Base-by-base conservation (phyloP, 257 asterid genomes). In the Voacanga thouarsii region DNA sequence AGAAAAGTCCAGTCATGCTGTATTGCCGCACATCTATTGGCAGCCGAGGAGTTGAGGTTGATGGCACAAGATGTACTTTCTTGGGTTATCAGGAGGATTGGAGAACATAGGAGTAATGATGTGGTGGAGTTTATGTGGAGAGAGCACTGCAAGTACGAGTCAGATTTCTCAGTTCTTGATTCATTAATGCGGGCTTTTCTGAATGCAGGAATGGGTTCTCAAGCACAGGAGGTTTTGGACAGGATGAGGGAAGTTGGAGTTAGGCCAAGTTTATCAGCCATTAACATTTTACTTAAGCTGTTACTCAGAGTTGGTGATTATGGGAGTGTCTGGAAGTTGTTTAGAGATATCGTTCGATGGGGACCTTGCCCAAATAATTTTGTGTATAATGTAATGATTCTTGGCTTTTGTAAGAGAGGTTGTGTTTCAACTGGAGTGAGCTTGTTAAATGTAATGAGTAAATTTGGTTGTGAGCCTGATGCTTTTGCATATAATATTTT, bases 361-460 rank as follows among this genome's bases (percentile, higher is more conserved):
- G 96, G 99, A 45, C 96, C 97, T 60, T 26, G 69, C n/a, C 99
- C 99, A 47, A 78, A 89, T 3, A 75, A 41, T 80, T 74, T 82
- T 80, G 78, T 89, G 53, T 95, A 87, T 84, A 95, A 88, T 83
- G 82, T 82, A 80, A 87, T 87, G 89, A 87, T 95, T 82, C 94
- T 85, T 83, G 97, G 99, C 44, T 95, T 89, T 84, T 93, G 98
- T 82, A 88, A 87, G 82, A 89, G 86, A 79, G 93, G 97, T 24
- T 78, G 66, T 60, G 64, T 91, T 77, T 80, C 75, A 66, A 75
- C 85, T 59, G 99, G 91, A 61, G 93, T 91, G 82, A 93, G 96
- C 88, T 82, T 95, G 83, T 86, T 91, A 64, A 84, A 79, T 80
- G 84, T 90, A 72, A 93, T 95, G 97, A 77, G 79, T 77, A 95